phyloP scores from a whole-genome alignment of 805 yeast species.

The Peterozyma xylosa region DNA sequence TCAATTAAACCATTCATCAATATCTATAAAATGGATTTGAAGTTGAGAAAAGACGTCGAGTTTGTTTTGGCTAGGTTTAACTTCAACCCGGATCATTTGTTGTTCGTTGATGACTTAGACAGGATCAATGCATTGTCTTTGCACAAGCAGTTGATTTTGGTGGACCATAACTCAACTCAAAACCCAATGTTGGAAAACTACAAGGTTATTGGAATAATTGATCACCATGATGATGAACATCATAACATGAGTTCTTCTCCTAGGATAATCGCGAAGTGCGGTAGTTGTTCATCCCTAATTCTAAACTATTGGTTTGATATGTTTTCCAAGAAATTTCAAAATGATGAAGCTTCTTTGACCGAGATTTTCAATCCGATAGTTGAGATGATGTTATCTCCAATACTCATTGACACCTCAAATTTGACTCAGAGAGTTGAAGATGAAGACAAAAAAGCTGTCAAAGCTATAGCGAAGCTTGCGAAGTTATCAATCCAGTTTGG shows the following conservation, averaged over 20 bases:
- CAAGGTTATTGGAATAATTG: slow-evolving; percentile 57
- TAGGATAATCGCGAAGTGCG: slow-evolving; percentile 50
- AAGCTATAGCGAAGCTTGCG: slow-evolving; percentile 23
- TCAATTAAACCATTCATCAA: slow-evolving; percentile 64
- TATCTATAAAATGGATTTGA: slow-evolving; percentile 59
- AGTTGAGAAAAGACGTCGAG: slow-evolving; percentile 64
- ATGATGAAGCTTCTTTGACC: background rate
- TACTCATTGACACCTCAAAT: slow-evolving; percentile 69
- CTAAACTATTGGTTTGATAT: slow-evolving; percentile 48
- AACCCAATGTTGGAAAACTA: slow-evolving; percentile 31
- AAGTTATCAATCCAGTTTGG: slow-evolving; percentile 11
- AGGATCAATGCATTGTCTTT: background rate
- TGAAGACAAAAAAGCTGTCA: slow-evolving; percentile 43
- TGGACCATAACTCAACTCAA: slow-evolving; percentile 75
- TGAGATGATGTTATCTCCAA: slow-evolving; percentile 54
- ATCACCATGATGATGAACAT: slow-evolving; percentile 79
- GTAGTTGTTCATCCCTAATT: slow-evolving; percentile 78
- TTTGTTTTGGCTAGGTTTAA: slow-evolving; percentile 39
- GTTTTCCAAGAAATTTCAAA: background rate
- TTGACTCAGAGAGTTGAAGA: slow-evolving; percentile 55
- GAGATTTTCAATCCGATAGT: slow-evolving; percentile 26
- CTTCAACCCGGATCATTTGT: slow-evolving; percentile 60
- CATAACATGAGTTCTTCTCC: slow-evolving; percentile 46
- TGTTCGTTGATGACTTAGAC: background rate
- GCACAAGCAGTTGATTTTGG: slow-evolving; percentile 45